Conservation (phyloP, 495 filamentous ascomycete genomes). For the Trichoderma parareesei region DNA sequence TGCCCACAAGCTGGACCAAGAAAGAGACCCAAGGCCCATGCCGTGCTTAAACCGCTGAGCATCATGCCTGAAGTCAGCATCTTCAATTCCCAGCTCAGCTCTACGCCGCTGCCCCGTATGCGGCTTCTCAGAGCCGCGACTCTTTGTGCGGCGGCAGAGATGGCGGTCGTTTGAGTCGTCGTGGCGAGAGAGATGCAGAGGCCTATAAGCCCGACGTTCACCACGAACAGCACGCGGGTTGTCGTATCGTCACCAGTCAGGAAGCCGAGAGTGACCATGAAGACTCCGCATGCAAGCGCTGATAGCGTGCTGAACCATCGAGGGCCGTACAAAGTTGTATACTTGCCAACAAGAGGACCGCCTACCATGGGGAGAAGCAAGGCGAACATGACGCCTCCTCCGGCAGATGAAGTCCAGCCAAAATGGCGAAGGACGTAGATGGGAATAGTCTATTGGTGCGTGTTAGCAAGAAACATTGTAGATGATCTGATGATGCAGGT, state of each 20-base stretch:
- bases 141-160: conserved; percentile 3
- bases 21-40: neutral
- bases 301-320: conserved; percentile 1
- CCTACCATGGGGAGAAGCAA: neutral
- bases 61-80: neutral
- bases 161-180: neutral
- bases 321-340: neutral
- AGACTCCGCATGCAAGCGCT: neutral
- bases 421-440: conserved; percentile 3
- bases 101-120: neutral
- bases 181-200: neutral
- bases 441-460: neutral
- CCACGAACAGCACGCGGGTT: neutral
- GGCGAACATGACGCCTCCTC: conserved; percentile 1
- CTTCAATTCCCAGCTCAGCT: neutral
- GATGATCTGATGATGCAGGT: neutral
- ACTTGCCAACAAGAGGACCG: neutral
- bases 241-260: neutral
- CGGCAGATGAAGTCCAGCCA: conserved; percentile 5
- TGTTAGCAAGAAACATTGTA: neutral
- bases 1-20: neutral
- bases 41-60: neutral
- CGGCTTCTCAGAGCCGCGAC: neutral
- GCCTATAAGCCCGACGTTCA: neutral
- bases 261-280: neutral